Conservation (phyloP, 176 grass and related monocot genomes). For the Echinochloa phyllopogon region DNA sequence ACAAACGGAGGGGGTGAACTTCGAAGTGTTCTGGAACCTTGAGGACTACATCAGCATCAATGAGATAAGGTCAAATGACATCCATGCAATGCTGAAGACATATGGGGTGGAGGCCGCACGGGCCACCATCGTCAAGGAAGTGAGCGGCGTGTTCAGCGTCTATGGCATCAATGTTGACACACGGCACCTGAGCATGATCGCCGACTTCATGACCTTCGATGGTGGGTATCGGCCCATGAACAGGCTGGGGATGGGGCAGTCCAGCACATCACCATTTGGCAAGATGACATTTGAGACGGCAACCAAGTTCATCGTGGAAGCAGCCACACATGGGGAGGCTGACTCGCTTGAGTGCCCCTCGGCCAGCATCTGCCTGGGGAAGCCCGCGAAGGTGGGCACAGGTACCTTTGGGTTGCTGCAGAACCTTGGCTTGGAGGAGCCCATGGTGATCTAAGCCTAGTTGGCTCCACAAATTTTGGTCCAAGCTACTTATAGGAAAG, state of each 20-base stretch:
- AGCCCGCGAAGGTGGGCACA: constrained; percentile 82
- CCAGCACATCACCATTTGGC: constrained; percentile 79
- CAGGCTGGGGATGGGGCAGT: constrained; percentile 62
- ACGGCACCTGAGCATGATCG: constrained; percentile 77
- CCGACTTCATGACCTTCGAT: constrained; percentile 90
- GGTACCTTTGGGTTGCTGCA: constrained; percentile 79
- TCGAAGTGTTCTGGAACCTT: constrained; percentile 66
- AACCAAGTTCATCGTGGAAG: constrained; percentile 77
- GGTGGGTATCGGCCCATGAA: constrained; percentile 83
- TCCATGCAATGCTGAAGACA: constrained; percentile 69
- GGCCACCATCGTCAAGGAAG: constrained; percentile 71
- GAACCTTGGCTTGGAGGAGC: constrained; percentile 38
- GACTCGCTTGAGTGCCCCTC: constrained; percentile 71
- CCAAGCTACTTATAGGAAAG: background rate
- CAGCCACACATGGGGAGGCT: constrained; percentile 71
- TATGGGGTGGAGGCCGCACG: constrained; percentile 87
- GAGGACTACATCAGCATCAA: constrained; percentile 47
- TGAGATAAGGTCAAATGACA: constrained; percentile 57
- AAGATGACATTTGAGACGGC: constrained; percentile 95
- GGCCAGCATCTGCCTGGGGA: constrained; percentile 77
- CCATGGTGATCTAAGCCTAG: constrained; percentile 11
- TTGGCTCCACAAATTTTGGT: background rate
- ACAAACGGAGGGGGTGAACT: constrained; percentile 76
- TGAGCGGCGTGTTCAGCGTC: constrained; percentile 53
- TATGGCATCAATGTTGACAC: constrained; percentile 74